These are phyloP conservation scores for Xerocomellus dryophilus DNA, from an alignment of 768 basidiomycete species.

Conservation along the genomic window DNA sequence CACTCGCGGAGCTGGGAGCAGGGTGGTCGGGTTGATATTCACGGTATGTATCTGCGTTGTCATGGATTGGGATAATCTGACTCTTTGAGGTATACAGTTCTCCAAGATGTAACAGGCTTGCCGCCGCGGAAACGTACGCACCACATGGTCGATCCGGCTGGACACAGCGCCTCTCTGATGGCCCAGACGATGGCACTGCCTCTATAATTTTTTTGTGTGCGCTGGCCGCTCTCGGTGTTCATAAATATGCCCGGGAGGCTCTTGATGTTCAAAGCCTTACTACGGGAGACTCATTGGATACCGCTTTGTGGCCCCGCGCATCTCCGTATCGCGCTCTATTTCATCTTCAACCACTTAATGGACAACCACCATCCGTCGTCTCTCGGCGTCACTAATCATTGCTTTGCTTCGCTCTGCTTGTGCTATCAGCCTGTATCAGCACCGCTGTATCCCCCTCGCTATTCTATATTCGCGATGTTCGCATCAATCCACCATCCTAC, in stretches of 20 bases:
- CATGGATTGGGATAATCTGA: constrained; percentile 11
- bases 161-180: constrained; percentile 49
- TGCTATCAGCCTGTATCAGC: constrained; percentile 24
- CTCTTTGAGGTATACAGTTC: constrained; percentile 16
- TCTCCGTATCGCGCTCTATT: constrained; percentile 9
- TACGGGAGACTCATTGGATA: constrained; percentile 11
- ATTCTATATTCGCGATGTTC: constrained; percentile 17
- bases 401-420: constrained; percentile 14
- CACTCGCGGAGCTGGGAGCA: constrained; percentile 65
- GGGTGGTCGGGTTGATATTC: constrained; percentile 36
- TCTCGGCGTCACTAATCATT: constrained; percentile 10
- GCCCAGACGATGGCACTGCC: constrained; percentile 54
- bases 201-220: constrained; percentile 37
- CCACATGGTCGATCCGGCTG: constrained; percentile 60
- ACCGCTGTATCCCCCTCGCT: constrained; percentile 22
- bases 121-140: constrained; percentile 62
- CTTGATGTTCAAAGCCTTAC: constrained; percentile 12
- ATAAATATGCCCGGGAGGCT: constrained; percentile 16
- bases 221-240: constrained; percentile 22
- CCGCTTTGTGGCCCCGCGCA: constrained; percentile 11
- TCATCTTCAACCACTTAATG: constrained; percentile 12
- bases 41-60: constrained; percentile 19
- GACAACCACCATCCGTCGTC: constrained; percentile 15
- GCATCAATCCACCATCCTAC: constrained; percentile 13
- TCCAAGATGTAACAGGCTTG: constrained; percentile 50